phyloP scores from a whole-genome alignment of 208 protist species.

The Trypanosoma rangeli region DNA sequence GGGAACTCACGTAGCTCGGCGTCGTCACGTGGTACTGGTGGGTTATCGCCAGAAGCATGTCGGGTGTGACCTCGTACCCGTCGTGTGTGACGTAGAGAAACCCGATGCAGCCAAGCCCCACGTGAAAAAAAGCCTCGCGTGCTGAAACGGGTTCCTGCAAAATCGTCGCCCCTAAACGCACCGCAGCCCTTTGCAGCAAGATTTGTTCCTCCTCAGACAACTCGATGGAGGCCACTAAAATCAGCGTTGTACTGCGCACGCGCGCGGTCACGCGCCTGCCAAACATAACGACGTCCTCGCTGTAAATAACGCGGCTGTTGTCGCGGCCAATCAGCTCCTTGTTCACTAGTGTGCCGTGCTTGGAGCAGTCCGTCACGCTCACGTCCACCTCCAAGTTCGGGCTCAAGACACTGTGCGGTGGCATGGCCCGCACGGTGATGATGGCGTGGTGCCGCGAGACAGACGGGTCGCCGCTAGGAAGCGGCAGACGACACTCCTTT shows the following conservation, averaged over 20 bases:
- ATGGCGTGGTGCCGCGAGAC: constrained; percentile 78
- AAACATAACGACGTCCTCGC: constrained; percentile 64
- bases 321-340: constrained; percentile 60
- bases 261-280: constrained; percentile 58
- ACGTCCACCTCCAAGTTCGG: constrained; percentile 35
- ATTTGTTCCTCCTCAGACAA: constrained; percentile 30
- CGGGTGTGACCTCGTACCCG: constrained; percentile 44
- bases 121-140: constrained; percentile 47
- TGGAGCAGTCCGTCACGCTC: constrained; percentile 52
- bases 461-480: constrained; percentile 63
- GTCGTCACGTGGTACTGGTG: constrained; percentile 76
- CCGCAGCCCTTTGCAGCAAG: constrained; percentile 33
- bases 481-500: constrained; percentile 60
- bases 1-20: constrained; percentile 36
- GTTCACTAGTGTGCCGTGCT: constrained; percentile 75
- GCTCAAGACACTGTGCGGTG: constrained; percentile 34
- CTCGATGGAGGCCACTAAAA: constrained; percentile 45
- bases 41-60: constrained; percentile 56
- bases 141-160: constrained; percentile 46
- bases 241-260: constrained; percentile 44
- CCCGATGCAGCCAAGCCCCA: constrained; percentile 47
- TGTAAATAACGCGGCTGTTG: constrained; percentile 52
- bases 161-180: constrained; percentile 47
- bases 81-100: constrained; percentile 69
- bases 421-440: constrained; percentile 38